Percentiles rank a stretch among this genome's conserved stretches.
These are phyloP conservation scores for Coleophoma cylindrospora DNA, from an alignment of 2,329 filamentous ascomycete genomes.

Conservation along the genomic window DNA sequence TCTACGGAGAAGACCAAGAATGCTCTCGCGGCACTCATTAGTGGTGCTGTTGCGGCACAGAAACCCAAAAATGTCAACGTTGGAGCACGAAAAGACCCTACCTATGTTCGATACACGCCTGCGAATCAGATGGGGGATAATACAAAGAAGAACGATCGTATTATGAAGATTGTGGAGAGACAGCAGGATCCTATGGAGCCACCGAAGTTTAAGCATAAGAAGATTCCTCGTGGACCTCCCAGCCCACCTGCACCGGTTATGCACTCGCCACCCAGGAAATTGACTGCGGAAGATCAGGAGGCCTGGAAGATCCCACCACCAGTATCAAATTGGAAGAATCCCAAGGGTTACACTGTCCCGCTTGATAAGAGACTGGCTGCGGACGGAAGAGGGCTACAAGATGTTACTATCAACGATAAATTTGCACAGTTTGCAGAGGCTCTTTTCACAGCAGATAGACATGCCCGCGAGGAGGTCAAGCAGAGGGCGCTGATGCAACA, in stretches of 20 bases:
- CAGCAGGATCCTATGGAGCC: conserved; percentile 95
- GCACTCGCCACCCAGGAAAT: conserved; percentile 88
- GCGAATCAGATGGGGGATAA: conserved; percentile 93
- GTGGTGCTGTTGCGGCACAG: conserved; percentile 82
- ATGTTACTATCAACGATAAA: conserved; percentile 96
- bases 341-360: conserved; percentile 95
- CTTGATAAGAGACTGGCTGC: conserved; percentile 93
- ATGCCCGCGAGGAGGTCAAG: conserved; percentile 92
- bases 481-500: conserved; percentile 94
- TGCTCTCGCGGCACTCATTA: conserved; percentile 76
- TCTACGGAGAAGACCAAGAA: conserved; percentile 86
- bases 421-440: conserved; percentile 96
- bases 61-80: conserved; percentile 93
- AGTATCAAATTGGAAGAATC: conserved; percentile 98
- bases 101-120: conserved; percentile 92
- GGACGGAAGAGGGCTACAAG: conserved; percentile 85
- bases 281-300: conserved; percentile 96
- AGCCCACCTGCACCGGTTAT: conserved; percentile 91
- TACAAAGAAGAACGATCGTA: conserved; percentile 82
- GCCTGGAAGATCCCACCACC: conserved; percentile 90
- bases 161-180: conserved; percentile 96
- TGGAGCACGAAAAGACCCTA: conserved; percentile 75
- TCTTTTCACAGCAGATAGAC: conserved; percentile 87
- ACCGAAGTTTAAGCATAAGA: conserved; percentile 98
- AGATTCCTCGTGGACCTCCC: conserved; percentile 88